phyloP scores from a whole-genome alignment of 116 monocot genomes.

The Iris pallida region DNA sequence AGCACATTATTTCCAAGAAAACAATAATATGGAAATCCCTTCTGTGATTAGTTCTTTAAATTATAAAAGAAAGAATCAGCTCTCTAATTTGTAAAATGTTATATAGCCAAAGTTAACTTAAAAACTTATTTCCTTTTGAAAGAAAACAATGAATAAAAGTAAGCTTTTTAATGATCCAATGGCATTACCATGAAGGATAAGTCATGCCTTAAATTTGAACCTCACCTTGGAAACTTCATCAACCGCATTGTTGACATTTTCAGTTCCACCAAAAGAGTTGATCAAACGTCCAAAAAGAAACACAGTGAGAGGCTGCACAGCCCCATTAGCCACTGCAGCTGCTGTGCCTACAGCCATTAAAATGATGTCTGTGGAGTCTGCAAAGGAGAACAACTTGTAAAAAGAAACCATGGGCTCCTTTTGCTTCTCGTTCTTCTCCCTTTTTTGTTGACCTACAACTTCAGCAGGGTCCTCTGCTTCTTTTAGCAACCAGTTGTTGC shows the following conservation, averaged over 20 bases:
- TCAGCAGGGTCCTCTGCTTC: neutral
- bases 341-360: conserved; percentile 45
- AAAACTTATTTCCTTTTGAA: neutral
- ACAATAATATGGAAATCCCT: neutral
- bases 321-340: conserved; percentile 45
- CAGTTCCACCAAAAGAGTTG: conserved; percentile 39
- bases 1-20: too few relatives aligned
- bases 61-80: neutral
- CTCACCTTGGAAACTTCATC: conserved; percentile 46
- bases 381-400: conserved; percentile 47
- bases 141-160: neutral
- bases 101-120: neutral
- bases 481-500: neutral
- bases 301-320: conserved; percentile 49
- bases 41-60: neutral
- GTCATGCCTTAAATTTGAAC: neutral
- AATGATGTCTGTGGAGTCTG: conserved; percentile 41
- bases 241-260: conserved; percentile 17
- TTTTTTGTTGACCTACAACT: neutral
- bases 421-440: neutral
- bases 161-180: neutral
- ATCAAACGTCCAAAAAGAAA: conserved; percentile 51
- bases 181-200: neutral
- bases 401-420: conserved; percentile 21
- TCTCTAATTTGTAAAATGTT: neutral